phyloP scores from a whole-genome alignment of 2,329 filamentous ascomycete genomes.

The Apiospora sp. region DNA sequence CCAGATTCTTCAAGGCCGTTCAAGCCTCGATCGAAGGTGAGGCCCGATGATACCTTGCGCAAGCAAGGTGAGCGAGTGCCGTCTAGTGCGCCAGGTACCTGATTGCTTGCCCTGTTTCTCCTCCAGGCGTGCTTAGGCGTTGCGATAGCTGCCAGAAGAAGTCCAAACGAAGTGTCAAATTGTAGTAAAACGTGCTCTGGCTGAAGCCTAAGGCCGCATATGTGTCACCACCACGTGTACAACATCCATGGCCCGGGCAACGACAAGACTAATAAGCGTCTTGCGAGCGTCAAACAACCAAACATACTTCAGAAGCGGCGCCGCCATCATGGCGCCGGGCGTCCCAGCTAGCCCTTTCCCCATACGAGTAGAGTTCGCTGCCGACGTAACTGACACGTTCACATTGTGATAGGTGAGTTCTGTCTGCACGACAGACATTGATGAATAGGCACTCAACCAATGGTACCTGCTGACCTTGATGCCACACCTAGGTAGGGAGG shows the following conservation, averaged over 20 bases:
- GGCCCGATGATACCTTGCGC: neutral
- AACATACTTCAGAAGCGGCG: conserved; percentile 4
- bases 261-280: neutral
- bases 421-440: conserved; percentile 4
- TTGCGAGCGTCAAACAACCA: conserved; percentile 12
- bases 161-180: neutral
- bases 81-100: neutral
- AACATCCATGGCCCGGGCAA: conserved; percentile 13
- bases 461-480: neutral
- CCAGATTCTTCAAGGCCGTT: neutral
- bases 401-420: conserved; percentile 12
- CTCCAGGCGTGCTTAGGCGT: neutral
- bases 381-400: conserved; percentile 18
- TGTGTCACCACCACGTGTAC: conserved; percentile 22
- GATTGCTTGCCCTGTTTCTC: neutral
- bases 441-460: neutral
- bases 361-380: conserved; percentile 12
- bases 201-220: conserved; percentile 7
- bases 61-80: neutral
- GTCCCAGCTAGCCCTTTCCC: neutral
- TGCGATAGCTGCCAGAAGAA: neutral
- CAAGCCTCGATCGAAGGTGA: neutral
- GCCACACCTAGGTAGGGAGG: neutral
- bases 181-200: conserved; percentile 10
- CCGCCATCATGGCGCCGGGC: conserved; percentile 16